Percentiles rank a stretch among this genome's conserved stretches.
These are phyloP conservation scores for Hypoxylon rubiginosum DNA, from an alignment of 2,329 filamentous ascomycete genomes.

Conservation along the genomic window DNA sequence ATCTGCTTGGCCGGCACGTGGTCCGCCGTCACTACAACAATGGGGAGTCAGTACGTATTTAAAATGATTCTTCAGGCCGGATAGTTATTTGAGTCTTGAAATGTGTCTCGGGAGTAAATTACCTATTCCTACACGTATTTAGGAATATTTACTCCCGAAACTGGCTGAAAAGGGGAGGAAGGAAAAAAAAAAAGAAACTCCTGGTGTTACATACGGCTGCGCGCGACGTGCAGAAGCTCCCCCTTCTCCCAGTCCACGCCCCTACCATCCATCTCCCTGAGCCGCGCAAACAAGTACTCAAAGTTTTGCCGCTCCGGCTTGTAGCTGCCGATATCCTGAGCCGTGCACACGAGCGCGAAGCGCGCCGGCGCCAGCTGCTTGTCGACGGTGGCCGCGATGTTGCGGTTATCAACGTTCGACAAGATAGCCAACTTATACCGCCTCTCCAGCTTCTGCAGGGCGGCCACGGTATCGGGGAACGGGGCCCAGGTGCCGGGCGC, in stretches of 20 bases:
- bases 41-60: too few species aligned
- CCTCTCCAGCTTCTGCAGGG: constrained; percentile 62
- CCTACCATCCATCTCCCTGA: constrained; percentile 61
- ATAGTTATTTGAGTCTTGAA: too few species aligned
- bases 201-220: too few species aligned
- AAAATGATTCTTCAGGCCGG: too few species aligned
- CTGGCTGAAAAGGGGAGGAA: too few species aligned
- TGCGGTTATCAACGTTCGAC: constrained; percentile 60
- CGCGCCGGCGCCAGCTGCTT: constrained; percentile 61
- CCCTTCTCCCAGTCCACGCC: constrained; percentile 63
- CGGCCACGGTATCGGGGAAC: constrained; percentile 69
- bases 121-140: too few species aligned
- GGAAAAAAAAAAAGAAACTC: too few species aligned
- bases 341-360: constrained; percentile 76
- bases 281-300: constrained; percentile 70
- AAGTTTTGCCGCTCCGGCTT: constrained; percentile 78
- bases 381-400: constrained; percentile 48
- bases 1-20: constrained; percentile 73
- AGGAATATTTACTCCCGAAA: too few species aligned
- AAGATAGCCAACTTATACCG: constrained; percentile 72
- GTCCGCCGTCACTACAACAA: constrained; percentile 76
- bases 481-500: constrained; percentile 67
- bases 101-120: too few species aligned
- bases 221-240: constrained; percentile 75
- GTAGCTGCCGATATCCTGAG: constrained; percentile 78